These are phyloP conservation scores for Tillandsia leiboldiana DNA, from an alignment of 176 grass and related monocot genomes.

Conservation along the genomic window DNA sequence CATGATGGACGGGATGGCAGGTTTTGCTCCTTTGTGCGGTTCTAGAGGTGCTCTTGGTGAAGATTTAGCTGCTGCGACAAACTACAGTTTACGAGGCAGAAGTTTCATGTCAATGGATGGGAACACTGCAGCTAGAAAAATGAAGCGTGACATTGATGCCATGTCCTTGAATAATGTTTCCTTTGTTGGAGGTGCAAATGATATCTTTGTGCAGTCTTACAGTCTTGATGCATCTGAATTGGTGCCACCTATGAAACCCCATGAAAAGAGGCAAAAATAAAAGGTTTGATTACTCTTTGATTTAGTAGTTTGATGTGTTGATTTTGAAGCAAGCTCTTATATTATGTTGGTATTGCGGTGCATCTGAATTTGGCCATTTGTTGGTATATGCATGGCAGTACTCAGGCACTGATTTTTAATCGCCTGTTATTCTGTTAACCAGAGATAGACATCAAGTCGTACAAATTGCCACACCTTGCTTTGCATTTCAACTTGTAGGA, in stretches of 20 bases:
- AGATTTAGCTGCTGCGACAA: constrained; percentile 92
- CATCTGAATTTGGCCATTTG: too few species aligned
- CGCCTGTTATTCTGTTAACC: too few species aligned
- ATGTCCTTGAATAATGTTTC: constrained; percentile 80
- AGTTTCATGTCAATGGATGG: constrained; percentile 83
- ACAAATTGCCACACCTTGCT: too few species aligned
- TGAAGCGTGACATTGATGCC: constrained; percentile 93
- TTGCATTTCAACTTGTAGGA: too few species aligned
- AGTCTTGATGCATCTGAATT: constrained; percentile 47
- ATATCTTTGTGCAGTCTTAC: constrained; percentile 57
- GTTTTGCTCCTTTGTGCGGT: constrained; percentile 81
- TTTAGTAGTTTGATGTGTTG: too few species aligned
- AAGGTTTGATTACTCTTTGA: constrained; percentile 38
- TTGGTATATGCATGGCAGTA: too few species aligned
- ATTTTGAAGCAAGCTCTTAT: too few species aligned
- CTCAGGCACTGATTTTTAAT: too few species aligned
- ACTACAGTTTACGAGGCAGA: constrained; percentile 84
- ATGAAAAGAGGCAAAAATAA: constrained; percentile 47
- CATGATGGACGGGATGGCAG: constrained; percentile 88
- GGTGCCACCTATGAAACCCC: constrained; percentile 72
- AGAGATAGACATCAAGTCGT: too few species aligned
- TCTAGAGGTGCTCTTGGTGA: constrained; percentile 90
- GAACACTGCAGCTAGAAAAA: constrained; percentile 73
- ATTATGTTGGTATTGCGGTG: too few species aligned
- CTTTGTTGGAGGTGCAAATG: constrained; percentile 56